Base-by-base conservation (phyloP, 805 yeast genomes). In the Monosporozyma aquatica region DNA sequence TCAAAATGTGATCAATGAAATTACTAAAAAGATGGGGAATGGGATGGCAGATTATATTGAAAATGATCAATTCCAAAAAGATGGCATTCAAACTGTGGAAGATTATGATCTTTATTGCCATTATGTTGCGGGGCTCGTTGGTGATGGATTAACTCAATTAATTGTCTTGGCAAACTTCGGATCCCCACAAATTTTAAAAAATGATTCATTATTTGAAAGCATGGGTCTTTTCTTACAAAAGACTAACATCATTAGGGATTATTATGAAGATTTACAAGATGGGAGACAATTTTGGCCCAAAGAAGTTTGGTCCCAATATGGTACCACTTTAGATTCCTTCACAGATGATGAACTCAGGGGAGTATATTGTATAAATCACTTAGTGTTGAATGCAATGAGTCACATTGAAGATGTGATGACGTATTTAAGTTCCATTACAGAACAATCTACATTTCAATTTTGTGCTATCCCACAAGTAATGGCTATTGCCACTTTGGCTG, bases 391-490 rank as follows among this genome's bases (percentile, higher is more conserved):
- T 59, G 80, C 95, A 1, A 69, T 92, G 58, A 69, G 67, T 23
- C 97, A 90, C 56, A 87, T 76, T 30, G 75, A 74, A 41, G 92
- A 86, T 55, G 82, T 79, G 24, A 71, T 92, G 53, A 73, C 74
- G 40, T 92, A 84, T 61, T 70, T 92, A 43, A 74, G 90, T 14
- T 69, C 79, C 47, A 75, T 92, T 39, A 74, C 74, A 45, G 98
- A 92, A 59, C 84, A 82, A 46, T 77, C 95, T 1, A 67, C 81
- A 39, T 92, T 87, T 70, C 82, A 80, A 53, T 92, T 92, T 69
- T 89, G 97, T 68, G 86, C 97, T 9, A 92, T 92, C 58, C 99
- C 99, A 15, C 99, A 92, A 67, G 97, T 90, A 15, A 92, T 92
- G 98, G 96, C 97, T 28, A 83, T 92, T 61, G 97, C 98, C 13